Base-by-base conservation (phyloP, 441 rosid genomes). In the Croton setiger region DNA sequence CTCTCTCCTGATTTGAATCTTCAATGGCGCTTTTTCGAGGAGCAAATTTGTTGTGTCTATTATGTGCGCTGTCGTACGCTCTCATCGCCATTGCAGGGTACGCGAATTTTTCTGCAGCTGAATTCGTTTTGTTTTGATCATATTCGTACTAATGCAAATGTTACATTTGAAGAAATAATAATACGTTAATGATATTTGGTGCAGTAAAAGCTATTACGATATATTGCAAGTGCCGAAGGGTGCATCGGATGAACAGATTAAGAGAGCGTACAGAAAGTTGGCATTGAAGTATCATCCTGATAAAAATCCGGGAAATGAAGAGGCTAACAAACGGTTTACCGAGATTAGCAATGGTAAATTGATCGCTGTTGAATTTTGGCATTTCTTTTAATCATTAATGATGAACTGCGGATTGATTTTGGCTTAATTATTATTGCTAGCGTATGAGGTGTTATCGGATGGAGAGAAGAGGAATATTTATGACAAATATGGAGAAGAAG, bases 271-370 rank as follows among this genome's bases (percentile, higher is more conserved):
- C 11, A 81, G 99, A 74, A 95, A 90, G 82, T 83, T 92, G 65
- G 99, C 99, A 12, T 80, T 95, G 85, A 95, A 95, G 83, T 95
- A 85, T 64, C 99, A 95, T 77, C 98, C 99, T 3, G 98, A 95
- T 75, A 95, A 92, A 92, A 92, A 95, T 70, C 98, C 63, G 15
- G 97, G 97, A 21, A 92, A 95, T 60, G 95, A 90, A 60, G 99
- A 92, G 76, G 98, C 99, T 7, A 89, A 71, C 71, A 89, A 88
- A 86, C 81, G 80, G 70, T 95, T 95, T 66, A 86, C 99, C 0
- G 98, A 95, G 76, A 95, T 92, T 72, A 95, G 27, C 79, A 90
- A 92, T 61, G 99, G 98, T 95, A 77, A 20, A 18, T 11, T 21
- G 13, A 20, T 36, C 35, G 31, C 37, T 59, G 3, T 39, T 10